Evolutionary conservation across 352 stramenopile species (phyloP), one percentile per base, ranked within the genome.

Genomic region (Phytophthora hibernalis): DNA sequence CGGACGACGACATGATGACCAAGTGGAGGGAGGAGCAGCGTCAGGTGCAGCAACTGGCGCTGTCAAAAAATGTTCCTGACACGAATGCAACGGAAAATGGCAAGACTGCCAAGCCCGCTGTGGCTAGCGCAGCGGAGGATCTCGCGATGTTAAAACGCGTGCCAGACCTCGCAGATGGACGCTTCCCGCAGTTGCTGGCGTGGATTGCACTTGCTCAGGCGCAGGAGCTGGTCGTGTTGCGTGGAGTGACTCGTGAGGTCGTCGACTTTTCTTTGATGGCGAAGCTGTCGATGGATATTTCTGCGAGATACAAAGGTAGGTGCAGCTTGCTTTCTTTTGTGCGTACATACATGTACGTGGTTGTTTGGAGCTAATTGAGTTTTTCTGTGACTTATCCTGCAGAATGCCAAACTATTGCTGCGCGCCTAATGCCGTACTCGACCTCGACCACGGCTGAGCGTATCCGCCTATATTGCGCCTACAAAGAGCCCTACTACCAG

Each of bases 261-360:
- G 80, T 89, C 15, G 83, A 92, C 52, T 88, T 78, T n/a, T 42
- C 79, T 20, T 77, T 92, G 50, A 89, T 91, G 78, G 72, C 74
- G 61, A 90, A 87, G 56, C 63, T 92, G 22, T 75, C 78, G 37
- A 76, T 83, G 65, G 82, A 92, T 43, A 71, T 90, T 30, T 74
- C 80, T 12, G 44, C 49, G 40, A 75, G 83, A 45, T 92, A 80
- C 66, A 76, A 70, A 76, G 75, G 77, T 78, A 35, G 26, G 26
- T 31, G 26, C 9, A n/a, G 61, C 22, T 18, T 31, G 61, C 22
- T 18, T 31, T 59, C 11, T 52, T n/a, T 15, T 47, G n/a, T 21
- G 13, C 13, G 43, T n/a, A 10, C 3, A 2, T n/a, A 10, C 3
- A 2, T 33, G 4, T 40, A n/a, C 33, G 26, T 40, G 0, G 33